These are phyloP conservation scores for Plectranthus barbatus DNA, from an alignment of 257 asterid genomes.

Conservation along the genomic window DNA sequence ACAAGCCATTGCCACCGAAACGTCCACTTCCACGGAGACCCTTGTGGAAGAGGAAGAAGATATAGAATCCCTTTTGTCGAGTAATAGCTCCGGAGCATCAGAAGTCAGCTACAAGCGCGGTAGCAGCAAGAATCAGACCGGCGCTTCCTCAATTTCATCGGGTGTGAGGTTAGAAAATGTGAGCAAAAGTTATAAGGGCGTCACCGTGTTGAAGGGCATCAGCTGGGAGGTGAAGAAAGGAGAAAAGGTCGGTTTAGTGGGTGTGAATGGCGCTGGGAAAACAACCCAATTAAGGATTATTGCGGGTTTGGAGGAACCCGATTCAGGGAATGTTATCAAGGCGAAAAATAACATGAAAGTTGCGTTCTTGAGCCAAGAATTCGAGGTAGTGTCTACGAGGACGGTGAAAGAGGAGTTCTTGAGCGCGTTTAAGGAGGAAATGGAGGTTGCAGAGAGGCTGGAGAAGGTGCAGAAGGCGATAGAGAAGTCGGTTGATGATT, in stretches of 20 bases:
- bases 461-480: slow-evolving; percentile 94
- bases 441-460: slow-evolving; percentile 78
- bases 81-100: slow-evolving; percentile 15
- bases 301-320: slow-evolving; percentile 83
- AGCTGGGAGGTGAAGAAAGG: slow-evolving; percentile 94
- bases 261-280: slow-evolving; percentile 97
- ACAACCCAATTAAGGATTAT: slow-evolving; percentile 92
- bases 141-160: slow-evolving; percentile 83
- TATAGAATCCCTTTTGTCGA: slow-evolving; percentile 62
- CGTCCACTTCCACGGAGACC: slow-evolving; percentile 37
- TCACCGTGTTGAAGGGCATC: slow-evolving; percentile 74
- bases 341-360: slow-evolving; percentile 75
- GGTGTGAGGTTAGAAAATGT: slow-evolving; percentile 84
- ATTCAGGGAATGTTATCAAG: slow-evolving; percentile 85
- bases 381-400: slow-evolving; percentile 68
- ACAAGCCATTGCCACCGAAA: too few species aligned
- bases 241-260: slow-evolving; percentile 89
- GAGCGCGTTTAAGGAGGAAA: slow-evolving; percentile 94
- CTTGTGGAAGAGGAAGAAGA: slow-evolving; percentile 45
- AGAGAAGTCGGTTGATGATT: slow-evolving; percentile 85
- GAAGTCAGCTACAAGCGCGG: slow-evolving; percentile 40
- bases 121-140: slow-evolving; percentile 29
- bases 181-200: slow-evolving; percentile 74
- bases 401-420: slow-evolving; percentile 86
- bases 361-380: slow-evolving; percentile 84